Conservation (phyloP, 768 basidiomycete genomes). For the Tylopilus subfusipes region DNA sequence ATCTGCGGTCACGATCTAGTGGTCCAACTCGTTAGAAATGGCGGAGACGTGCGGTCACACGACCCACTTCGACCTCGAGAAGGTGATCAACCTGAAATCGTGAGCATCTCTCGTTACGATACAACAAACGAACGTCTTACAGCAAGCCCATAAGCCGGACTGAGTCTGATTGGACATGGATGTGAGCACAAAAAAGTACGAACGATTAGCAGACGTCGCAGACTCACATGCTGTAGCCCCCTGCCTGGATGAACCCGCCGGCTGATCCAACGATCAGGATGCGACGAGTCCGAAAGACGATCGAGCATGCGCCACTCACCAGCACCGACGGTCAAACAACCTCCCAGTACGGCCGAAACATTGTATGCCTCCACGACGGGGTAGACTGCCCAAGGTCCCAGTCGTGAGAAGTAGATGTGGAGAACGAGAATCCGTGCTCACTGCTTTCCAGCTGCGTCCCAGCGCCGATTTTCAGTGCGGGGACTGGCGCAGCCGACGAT, state of each 20-base stretch:
- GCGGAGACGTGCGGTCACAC: not conserved
- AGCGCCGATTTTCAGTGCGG: constrained; percentile 13
- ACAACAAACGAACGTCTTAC: not conserved
- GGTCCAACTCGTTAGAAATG: not conserved
- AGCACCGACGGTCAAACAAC: constrained; percentile 18
- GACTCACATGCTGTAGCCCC: constrained; percentile 39
- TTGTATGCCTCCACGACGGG: constrained; percentile 4
- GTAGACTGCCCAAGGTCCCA: constrained; percentile 8
- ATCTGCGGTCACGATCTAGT: constrained; percentile 38
- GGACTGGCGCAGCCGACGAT: constrained; percentile 6
- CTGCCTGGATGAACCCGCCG: constrained; percentile 48
- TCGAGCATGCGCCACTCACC: not conserved
- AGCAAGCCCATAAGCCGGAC: constrained; percentile 18
- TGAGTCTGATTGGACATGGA: not conserved
- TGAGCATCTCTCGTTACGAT: not conserved
- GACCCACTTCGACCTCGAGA: constrained; percentile 36
- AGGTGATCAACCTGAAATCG: constrained; percentile 40
- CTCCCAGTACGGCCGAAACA: constrained; percentile 15
- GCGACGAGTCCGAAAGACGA: no score
- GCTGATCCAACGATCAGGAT: not conserved
- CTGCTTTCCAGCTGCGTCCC: constrained; percentile 11
- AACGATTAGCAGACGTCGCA: not conserved
- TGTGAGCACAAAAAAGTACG: not conserved
- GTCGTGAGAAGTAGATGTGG: not conserved
- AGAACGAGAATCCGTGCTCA: not conserved